Evolutionary conservation across 352 stramenopile genomes (phyloP).

Genomic region (Globisporangium heterothallicum): DNA sequence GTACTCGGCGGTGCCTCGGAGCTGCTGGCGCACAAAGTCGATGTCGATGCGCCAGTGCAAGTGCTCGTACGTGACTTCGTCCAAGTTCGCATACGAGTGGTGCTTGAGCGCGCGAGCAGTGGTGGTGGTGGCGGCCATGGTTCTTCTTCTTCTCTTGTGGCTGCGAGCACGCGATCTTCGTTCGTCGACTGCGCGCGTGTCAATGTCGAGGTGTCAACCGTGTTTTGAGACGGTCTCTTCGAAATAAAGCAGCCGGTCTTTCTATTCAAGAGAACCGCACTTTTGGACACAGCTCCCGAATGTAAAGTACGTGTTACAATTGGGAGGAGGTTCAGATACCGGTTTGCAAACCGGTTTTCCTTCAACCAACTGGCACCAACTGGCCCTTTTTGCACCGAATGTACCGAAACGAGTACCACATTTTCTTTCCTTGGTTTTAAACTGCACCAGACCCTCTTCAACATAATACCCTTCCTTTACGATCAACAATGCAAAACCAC

Average conservation of each 20-base stretch:
- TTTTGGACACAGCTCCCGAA: background rate
- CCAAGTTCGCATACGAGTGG: slow-evolving; percentile 86
- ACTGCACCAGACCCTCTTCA: background rate
- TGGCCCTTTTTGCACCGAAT: slow-evolving; percentile 9
- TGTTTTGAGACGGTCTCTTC: too few species aligned
- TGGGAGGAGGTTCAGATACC: too few species aligned
- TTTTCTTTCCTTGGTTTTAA: background rate
- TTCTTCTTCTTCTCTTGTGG: too few species aligned
- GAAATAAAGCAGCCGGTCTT: background rate
- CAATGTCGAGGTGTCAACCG: too few species aligned
- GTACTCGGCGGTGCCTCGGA: slow-evolving; percentile 85
- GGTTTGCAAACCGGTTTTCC: background rate
- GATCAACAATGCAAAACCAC: too few species aligned
- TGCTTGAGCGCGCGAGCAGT: slow-evolving; percentile 21
- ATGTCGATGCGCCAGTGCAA: slow-evolving; percentile 83
- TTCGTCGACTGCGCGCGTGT: too few species aligned
- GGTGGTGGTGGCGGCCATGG: too few species aligned
- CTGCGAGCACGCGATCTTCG: too few species aligned
- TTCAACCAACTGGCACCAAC: background rate
- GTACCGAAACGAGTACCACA: background rate
- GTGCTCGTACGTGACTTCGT: slow-evolving; percentile 77
- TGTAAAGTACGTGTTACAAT: background rate
- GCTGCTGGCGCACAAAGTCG: slow-evolving; percentile 73
- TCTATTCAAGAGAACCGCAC: background rate
- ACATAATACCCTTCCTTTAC: background rate